These are phyloP conservation scores for Aspergillus caelatus DNA, from an alignment of 2,329 filamentous ascomycete species.

Conservation along the genomic window DNA sequence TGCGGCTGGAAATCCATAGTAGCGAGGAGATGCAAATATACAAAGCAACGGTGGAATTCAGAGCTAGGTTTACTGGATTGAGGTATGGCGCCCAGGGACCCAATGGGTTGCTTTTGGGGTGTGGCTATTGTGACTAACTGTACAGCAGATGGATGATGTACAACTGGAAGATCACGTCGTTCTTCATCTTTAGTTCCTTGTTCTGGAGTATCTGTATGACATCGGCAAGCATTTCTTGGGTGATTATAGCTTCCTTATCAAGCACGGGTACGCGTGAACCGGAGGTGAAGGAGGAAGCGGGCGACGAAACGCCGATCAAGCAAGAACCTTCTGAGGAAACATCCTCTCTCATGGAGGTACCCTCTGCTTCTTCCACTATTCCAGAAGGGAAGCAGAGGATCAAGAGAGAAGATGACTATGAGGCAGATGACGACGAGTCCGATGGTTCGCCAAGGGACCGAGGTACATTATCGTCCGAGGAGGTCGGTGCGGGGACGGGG, in stretches of 20 bases:
- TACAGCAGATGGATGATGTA: constrained; percentile 76
- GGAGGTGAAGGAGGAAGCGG: constrained; percentile 5
- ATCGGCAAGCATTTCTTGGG: constrained; percentile 68
- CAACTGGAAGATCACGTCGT: constrained; percentile 72
- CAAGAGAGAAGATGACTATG: constrained; percentile 31
- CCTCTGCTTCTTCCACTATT: constrained; percentile 11
- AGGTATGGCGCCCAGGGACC: constrained; percentile 43
- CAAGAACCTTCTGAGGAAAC: constrained; percentile 20
- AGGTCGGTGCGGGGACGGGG: constrained; percentile 60
- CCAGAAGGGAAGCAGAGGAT: constrained; percentile 6
- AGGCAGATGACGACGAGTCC: constrained; percentile 15
- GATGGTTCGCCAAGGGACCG: constrained; percentile 11
- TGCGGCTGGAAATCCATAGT: constrained; percentile 71
- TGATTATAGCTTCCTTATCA: constrained; percentile 52
- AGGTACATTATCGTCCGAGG: constrained; percentile 33
- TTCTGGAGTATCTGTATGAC: constrained; percentile 80
- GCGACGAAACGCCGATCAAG: constrained; percentile 24
- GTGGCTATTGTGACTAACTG: constrained; percentile 21
- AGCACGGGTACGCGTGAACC: constrained; percentile 19
- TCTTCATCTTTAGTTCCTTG: constrained; percentile 65
- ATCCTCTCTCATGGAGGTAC: constrained; percentile 1
- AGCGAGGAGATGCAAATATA: constrained; percentile 77
- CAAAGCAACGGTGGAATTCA: constrained; percentile 66
- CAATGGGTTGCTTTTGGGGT: not conserved
- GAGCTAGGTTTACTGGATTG: constrained; percentile 74